Percentiles rank a stretch among this genome's conserved stretches.
Evolutionary conservation across 2,329 filamentous ascomycete genomes (phyloP).

Genomic region (Biscogniauxia marginata): DNA sequence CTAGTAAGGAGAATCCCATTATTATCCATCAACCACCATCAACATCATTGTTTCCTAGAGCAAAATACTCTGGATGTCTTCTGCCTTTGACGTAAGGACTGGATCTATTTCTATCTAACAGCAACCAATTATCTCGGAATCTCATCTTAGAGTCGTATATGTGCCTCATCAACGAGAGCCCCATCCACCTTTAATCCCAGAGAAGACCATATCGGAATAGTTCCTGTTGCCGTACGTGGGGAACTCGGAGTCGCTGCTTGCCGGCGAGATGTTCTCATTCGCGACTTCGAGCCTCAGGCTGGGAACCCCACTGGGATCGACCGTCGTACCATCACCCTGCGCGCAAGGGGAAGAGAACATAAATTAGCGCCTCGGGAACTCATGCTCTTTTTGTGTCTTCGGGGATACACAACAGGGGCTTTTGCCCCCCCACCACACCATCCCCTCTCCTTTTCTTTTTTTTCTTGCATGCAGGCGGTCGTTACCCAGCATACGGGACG

Average conservation of each 20-base stretch:
- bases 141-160: too few species aligned
- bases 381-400: not conserved
- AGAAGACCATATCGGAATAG: not conserved
- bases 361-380: not conserved
- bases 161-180: not conserved
- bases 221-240: slow-evolving; percentile 18
- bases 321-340: slow-evolving; percentile 12
- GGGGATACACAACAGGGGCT: not conserved
- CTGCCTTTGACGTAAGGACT: too few species aligned
- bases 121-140: too few species aligned
- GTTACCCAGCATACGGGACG: not conserved
- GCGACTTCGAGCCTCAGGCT: slow-evolving; percentile 18
- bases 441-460: too few species aligned
- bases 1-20: too few species aligned
- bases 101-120: too few species aligned
- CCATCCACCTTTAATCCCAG: not conserved
- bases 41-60: too few species aligned
- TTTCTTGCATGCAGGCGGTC: not conserved
- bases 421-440: too few species aligned
- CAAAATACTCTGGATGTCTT: too few species aligned
- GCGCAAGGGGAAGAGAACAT: not conserved
- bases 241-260: slow-evolving; percentile 16
- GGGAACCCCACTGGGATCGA: slow-evolving; percentile 10
- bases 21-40: too few species aligned
- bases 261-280: slow-evolving; percentile 11